Conservation (phyloP, 345 rosid species). For the Linum lewisii region DNA sequence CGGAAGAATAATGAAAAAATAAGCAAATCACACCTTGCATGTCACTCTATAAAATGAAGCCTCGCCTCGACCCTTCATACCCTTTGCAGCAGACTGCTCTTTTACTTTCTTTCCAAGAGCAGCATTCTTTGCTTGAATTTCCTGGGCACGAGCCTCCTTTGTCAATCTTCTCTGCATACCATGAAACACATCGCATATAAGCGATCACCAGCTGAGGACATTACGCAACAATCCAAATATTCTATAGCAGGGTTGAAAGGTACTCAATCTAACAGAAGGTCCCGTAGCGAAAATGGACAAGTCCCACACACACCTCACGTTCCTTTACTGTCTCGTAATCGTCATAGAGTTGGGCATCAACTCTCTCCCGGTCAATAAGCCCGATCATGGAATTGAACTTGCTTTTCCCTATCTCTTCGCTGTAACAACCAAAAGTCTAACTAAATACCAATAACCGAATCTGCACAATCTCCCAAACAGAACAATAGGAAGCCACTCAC, state of each 20-base stretch:
- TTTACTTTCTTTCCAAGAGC: constrained; percentile 66
- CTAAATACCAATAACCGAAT: background rate
- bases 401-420: constrained; percentile 81
- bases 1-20: constrained; percentile 1
- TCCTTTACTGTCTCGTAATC: constrained; percentile 89
- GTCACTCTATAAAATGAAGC: constrained; percentile 87
- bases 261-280: too few species aligned
- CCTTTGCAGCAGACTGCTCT: constrained; percentile 57
- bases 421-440: constrained; percentile 24
- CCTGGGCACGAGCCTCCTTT: constrained; percentile 77
- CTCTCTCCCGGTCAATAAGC: constrained; percentile 77
- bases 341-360: constrained; percentile 70
- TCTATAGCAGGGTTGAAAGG: too few species aligned
- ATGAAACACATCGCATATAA: constrained; percentile 8
- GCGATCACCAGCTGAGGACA: background rate
- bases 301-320: constrained; percentile 58
- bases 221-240: constrained; percentile 1
- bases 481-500: constrained; percentile 29
- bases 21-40: constrained; percentile 63
- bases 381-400: constrained; percentile 95
- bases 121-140: constrained; percentile 76
- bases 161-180: constrained; percentile 69
- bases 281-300: constrained; percentile 1
- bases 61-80: constrained; percentile 76
- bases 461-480: background rate